phyloP scores from a whole-genome alignment of 164 flowering plant genomes.

The Stephania cephalantha region DNA sequence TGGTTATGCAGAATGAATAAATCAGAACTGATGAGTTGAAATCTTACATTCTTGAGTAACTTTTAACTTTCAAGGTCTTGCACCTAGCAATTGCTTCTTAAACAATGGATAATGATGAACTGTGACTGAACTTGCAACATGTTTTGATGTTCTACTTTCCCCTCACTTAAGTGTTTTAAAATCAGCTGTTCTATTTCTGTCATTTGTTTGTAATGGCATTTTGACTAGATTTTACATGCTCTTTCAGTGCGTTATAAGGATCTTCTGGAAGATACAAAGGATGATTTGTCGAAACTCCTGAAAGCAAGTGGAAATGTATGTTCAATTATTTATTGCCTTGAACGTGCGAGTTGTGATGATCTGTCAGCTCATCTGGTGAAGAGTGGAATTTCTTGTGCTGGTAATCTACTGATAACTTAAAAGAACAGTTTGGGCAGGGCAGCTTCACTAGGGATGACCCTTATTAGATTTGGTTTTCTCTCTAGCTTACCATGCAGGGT shows the following conservation, averaged over 20 bases:
- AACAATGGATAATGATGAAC: neutral
- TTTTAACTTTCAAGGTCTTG: neutral
- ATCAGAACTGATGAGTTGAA: neutral
- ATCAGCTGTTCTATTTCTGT: neutral
- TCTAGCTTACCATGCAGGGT: slow-evolving; percentile 93
- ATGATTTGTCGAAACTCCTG: slow-evolving; percentile 55
- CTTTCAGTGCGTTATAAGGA: slow-evolving; percentile 88
- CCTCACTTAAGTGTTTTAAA: neutral
- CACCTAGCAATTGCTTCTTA: neutral
- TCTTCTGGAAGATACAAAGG: slow-evolving; percentile 62
- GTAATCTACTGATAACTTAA: slow-evolving; percentile 27
- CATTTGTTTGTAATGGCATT: neutral
- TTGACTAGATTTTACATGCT: slow-evolving; percentile 11
- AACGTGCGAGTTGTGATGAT: slow-evolving; percentile 75
- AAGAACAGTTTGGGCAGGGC: neutral
- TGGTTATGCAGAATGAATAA: neutral
- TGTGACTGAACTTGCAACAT: neutral
- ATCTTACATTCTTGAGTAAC: neutral
- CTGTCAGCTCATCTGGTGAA: slow-evolving; percentile 58
- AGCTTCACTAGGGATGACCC: neutral
- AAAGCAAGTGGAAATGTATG: slow-evolving; percentile 62
- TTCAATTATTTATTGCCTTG: slow-evolving; percentile 84
- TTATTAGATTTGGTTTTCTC: slow-evolving; percentile 11
- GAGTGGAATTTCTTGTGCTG: slow-evolving; percentile 80
- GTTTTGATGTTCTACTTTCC: neutral